Conservation (phyloP, 148 eudicot species). For the Persicaria maculosa region DNA sequence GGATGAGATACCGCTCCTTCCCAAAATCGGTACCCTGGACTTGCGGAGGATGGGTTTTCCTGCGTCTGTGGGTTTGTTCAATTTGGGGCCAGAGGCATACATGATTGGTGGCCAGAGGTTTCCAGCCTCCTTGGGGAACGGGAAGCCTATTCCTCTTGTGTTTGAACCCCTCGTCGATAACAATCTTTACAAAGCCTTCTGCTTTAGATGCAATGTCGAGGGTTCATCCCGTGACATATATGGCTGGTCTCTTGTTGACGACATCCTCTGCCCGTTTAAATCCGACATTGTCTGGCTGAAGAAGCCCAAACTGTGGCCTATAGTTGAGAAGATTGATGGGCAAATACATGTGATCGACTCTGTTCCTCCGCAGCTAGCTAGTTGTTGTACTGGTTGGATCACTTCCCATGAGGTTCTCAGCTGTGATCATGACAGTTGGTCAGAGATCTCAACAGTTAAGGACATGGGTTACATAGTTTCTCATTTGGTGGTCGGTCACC, state of each 20-base stretch:
- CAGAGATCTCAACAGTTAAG: background rate
- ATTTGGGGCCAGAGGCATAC: background rate
- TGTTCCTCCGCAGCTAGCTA: background rate
- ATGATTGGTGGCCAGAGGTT: background rate
- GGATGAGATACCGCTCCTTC: background rate
- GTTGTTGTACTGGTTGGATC: background rate
- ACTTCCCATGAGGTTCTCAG: background rate
- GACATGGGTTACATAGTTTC: background rate
- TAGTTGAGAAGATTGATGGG: background rate
- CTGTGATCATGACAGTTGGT: background rate
- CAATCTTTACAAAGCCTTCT: background rate
- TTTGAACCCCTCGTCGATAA: background rate
- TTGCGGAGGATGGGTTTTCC: background rate
- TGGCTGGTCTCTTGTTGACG: background rate
- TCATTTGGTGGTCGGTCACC: background rate
- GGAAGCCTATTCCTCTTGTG: too few species aligned
- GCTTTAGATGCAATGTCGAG: background rate
- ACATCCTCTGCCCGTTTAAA: background rate
- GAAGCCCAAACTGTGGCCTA: background rate
- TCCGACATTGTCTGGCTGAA: background rate
- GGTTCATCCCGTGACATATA: background rate
- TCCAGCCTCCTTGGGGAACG: background rate
- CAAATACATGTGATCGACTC: background rate
- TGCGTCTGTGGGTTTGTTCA: background rate
- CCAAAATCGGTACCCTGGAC: background rate